Conservation (phyloP, 345 rosid genomes). For the Balakata baccata region DNA sequence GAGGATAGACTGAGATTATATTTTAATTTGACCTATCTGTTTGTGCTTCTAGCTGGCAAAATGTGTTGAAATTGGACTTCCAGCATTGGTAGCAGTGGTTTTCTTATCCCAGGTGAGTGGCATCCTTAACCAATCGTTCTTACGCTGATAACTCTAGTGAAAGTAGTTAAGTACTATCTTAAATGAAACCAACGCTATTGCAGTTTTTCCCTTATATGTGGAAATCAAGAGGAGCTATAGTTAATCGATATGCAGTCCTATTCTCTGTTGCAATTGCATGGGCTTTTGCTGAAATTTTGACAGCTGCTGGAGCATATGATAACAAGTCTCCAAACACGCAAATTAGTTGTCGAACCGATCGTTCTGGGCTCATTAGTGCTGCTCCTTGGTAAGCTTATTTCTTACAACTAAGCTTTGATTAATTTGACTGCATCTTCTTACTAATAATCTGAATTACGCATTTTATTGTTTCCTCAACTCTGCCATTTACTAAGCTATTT, state of each 20-base stretch:
- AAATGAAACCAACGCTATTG: constrained; percentile 14
- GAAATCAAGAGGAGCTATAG: constrained; percentile 39
- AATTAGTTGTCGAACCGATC: constrained; percentile 74
- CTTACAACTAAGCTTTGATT: neutral
- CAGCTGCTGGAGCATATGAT: constrained; percentile 75
- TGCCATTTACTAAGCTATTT: neutral
- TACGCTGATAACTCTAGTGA: neutral
- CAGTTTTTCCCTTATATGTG: constrained; percentile 65
- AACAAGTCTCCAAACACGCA: constrained; percentile 55
- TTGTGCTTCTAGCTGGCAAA: constrained; percentile 54
- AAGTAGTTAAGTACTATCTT: neutral
- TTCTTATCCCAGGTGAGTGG: constrained; percentile 67
- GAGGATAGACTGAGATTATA: no score
- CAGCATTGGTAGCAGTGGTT: constrained; percentile 61
- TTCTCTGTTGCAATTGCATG: constrained; percentile 55
- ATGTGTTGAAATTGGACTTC: constrained; percentile 83
- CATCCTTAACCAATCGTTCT: neutral
- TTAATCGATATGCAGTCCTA: constrained; percentile 58
- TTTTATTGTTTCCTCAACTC: constrained; percentile 5
- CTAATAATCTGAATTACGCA: neutral
- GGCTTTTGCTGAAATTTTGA: constrained; percentile 76
- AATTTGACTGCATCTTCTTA: neutral
- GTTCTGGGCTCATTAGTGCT: constrained; percentile 74
- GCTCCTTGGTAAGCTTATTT: constrained; percentile 65
- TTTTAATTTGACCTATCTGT: constrained; percentile 8